A percentile compares a stretch with the other conserved stretches of the same genome.
These are phyloP conservation scores for Glarea lozoyensis DNA, from an alignment of 495 filamentous ascomycete species.

Conservation along the genomic window DNA sequence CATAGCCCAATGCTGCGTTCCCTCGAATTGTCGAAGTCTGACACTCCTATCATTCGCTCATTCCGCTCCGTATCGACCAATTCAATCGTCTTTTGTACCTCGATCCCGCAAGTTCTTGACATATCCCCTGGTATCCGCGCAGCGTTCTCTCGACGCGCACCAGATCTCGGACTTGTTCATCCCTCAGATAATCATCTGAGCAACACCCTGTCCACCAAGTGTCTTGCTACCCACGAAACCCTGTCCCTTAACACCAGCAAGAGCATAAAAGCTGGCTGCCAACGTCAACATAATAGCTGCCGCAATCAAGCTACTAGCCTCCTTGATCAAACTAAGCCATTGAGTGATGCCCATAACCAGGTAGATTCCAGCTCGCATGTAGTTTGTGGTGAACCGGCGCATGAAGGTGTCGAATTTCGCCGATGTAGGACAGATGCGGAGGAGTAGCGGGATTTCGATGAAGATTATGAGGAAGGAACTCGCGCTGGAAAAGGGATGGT, in stretches of 20 bases:
- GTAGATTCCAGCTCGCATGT: conserved; percentile 94
- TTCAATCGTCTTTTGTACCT: too few species aligned
- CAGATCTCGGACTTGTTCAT: background rate
- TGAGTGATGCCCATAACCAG: conserved; percentile 68
- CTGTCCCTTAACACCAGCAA: conserved; percentile 84
- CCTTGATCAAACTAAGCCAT: conserved; percentile 62
- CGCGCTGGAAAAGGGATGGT: conserved; percentile 46
- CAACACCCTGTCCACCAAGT: conserved; percentile 84
- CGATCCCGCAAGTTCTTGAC: too few species aligned
- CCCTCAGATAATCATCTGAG: conserved; percentile 93
- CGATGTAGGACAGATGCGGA: conserved; percentile 97
- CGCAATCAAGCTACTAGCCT: conserved; percentile 67
- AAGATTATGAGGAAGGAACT: conserved; percentile 86
- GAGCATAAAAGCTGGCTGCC: conserved; percentile 70
- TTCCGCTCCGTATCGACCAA: too few species aligned
- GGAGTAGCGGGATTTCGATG: conserved; percentile 90
- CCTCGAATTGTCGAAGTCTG: too few species aligned
- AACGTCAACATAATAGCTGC: conserved; percentile 74
- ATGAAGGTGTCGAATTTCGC: conserved; percentile 81
- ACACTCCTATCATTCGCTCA: too few species aligned
- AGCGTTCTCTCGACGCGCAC: background rate
- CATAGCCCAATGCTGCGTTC: too few species aligned
- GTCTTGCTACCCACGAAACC: conserved; percentile 97
- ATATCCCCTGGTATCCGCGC: too few species aligned
- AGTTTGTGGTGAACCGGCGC: conserved; percentile 87